phyloP scores from a whole-genome alignment of 495 filamentous ascomycete species.

The Cercophora samala region DNA sequence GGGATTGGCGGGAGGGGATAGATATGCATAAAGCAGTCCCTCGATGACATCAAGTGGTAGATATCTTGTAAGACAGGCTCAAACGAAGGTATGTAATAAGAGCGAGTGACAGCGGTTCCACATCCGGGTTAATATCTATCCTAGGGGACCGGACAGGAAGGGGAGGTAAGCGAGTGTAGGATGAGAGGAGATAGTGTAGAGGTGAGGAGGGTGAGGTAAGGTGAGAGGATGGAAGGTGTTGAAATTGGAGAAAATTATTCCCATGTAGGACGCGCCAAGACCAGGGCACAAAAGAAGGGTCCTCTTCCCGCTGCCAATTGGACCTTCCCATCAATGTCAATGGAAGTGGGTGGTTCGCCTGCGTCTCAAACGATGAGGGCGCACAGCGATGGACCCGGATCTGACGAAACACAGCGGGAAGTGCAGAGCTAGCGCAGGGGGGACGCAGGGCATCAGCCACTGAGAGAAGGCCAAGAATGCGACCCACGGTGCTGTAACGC shows the following conservation, averaged over 20 bases:
- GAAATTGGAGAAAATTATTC: neutral
- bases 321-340: neutral
- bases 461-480: neutral
- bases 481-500: neutral
- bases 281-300: neutral
- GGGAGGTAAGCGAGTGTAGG: neutral
- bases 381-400: conserved; percentile 12
- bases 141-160: neutral
- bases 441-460: conserved; percentile 4
- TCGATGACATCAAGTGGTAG: conserved; percentile 17
- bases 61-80: conserved; percentile 3
- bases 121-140: neutral
- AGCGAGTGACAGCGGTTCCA: neutral
- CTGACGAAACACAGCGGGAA: conserved; percentile 3
- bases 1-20: neutral
- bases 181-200: no score
- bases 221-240: neutral
- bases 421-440: conserved; percentile 8
- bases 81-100: conserved; percentile 10
- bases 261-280: neutral
- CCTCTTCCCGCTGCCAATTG: conserved; percentile 6
- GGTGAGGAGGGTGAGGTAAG: no score
- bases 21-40: neutral
- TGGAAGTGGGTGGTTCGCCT: neutral
- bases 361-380: conserved; percentile 10